Percentiles rank a stretch among this genome's conserved stretches.
phyloP scores from a whole-genome alignment of 768 basidiomycete genomes.

The Tylopilus subfusipes region DNA sequence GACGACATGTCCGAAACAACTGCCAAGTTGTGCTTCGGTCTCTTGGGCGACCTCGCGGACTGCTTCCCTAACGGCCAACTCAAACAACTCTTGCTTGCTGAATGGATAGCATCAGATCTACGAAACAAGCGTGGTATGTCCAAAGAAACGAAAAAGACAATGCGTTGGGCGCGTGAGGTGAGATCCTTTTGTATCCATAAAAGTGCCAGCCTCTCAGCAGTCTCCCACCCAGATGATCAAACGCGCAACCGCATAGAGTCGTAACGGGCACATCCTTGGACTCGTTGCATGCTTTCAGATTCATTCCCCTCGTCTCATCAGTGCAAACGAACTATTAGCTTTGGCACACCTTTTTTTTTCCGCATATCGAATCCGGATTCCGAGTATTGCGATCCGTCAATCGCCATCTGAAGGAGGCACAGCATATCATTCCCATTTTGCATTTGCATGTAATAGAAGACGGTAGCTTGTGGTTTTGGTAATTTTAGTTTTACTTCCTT shows the following conservation, averaged over 20 bases:
- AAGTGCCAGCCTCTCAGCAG: neutral
- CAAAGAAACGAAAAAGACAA: slow-evolving; percentile 78
- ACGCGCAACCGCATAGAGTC: slow-evolving; percentile 66
- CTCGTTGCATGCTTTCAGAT: slow-evolving; percentile 28
- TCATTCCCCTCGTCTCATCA: slow-evolving; percentile 32
- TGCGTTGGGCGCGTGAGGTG: slow-evolving; percentile 94
- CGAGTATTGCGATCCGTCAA: slow-evolving; percentile 25
- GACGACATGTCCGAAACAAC: slow-evolving; percentile 83
- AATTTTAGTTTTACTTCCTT: slow-evolving; percentile 16
- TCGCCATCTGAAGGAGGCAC: slow-evolving; percentile 75
- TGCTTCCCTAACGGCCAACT: slow-evolving; percentile 78
- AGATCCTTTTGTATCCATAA: slow-evolving; percentile 16
- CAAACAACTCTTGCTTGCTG: slow-evolving; percentile 70
- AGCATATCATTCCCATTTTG: slow-evolving; percentile 42
- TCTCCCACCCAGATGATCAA: slow-evolving; percentile 62
- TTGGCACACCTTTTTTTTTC: slow-evolving; percentile 16
- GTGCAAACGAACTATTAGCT: slow-evolving; percentile 51
- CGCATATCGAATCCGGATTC: slow-evolving; percentile 14
- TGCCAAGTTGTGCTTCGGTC: slow-evolving; percentile 72
- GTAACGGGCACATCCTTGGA: slow-evolving; percentile 10
- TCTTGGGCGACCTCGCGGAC: slow-evolving; percentile 92
- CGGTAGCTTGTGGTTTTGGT: slow-evolving; percentile 31
- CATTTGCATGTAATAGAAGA: slow-evolving; percentile 59
- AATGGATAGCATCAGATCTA: slow-evolving; percentile 76
- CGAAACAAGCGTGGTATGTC: slow-evolving; percentile 71